These are phyloP conservation scores for Cicer bijugum DNA, from an alignment of 306 rosid species.

Conservation along the genomic window DNA sequence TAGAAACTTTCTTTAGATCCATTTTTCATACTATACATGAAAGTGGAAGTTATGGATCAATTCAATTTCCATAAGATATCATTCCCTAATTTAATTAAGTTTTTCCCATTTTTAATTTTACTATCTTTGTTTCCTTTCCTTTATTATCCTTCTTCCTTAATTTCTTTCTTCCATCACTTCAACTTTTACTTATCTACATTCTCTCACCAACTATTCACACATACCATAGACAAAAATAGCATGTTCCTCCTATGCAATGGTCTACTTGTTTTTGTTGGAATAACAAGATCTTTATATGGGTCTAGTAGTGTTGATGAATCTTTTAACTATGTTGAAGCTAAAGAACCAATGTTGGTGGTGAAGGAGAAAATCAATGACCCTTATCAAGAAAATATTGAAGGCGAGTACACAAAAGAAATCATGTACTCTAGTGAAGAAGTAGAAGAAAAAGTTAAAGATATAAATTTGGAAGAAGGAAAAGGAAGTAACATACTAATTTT, in stretches of 20 bases:
- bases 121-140: conserved; percentile 56
- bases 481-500: background rate
- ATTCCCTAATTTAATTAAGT: conserved; percentile 46
- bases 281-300: conserved; percentile 48
- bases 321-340: conserved; percentile 37
- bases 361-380: background rate
- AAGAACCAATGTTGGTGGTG: background rate
- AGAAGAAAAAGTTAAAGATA: conserved; percentile 27
- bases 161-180: conserved; percentile 48
- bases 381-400: conserved; percentile 28
- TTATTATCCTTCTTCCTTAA: conserved; percentile 49
- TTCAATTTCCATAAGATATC: conserved; percentile 40
- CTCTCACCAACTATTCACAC: conserved; percentile 56
- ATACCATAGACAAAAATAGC: conserved; percentile 70
- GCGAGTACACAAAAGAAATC: background rate
- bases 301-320: conserved; percentile 37
- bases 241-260: conserved; percentile 74
- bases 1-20: conserved; percentile 30
- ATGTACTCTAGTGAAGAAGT: conserved; percentile 9
- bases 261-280: conserved; percentile 68
- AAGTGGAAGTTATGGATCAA: conserved; percentile 51
- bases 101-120: conserved; percentile 53
- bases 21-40: conserved; percentile 13
- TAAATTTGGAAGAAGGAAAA: conserved; percentile 33
- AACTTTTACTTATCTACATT: conserved; percentile 57